Conservation (phyloP, 2,329 filamentous ascomycete genomes). For the Xylaria sp. region DNA sequence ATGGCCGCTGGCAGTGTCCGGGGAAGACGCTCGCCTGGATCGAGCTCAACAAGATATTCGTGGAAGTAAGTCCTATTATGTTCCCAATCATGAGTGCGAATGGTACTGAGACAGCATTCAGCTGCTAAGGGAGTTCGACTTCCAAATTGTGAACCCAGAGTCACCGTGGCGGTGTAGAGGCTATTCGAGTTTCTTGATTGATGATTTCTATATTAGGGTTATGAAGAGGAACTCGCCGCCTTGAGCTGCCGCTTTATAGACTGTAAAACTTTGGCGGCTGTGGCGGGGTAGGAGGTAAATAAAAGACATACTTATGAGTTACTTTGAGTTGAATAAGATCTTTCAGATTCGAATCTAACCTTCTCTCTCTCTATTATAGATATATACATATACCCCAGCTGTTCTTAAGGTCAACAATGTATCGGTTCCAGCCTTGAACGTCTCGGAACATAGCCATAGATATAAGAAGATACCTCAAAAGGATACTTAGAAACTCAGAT, state of each 20-base stretch:
- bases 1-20: slow-evolving; percentile 31
- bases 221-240: slow-evolving; percentile 8
- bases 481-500: too few species aligned
- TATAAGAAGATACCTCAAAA: too few species aligned
- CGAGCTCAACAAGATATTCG: slow-evolving; percentile 30
- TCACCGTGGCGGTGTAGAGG: slow-evolving; percentile 24
- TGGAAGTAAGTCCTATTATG: slow-evolving; percentile 12
- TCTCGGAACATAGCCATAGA: too few species aligned
- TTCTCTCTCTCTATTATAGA: too few species aligned
- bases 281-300: too few species aligned
- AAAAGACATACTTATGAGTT: too few species aligned
- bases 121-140: slow-evolving; percentile 29
- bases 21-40: slow-evolving; percentile 31
- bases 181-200: slow-evolving; percentile 28
- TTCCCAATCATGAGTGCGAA: background rate
- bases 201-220: slow-evolving; percentile 27
- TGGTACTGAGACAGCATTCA: slow-evolving; percentile 8
- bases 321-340: too few species aligned
- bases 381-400: too few species aligned
- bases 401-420: too few species aligned
- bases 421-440: too few species aligned
- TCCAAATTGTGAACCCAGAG: slow-evolving; percentile 29
- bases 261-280: too few species aligned
- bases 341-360: too few species aligned
- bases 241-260: background rate